Conservation (phyloP, 2,329 filamentous ascomycete genomes). For the Calycina marina region DNA sequence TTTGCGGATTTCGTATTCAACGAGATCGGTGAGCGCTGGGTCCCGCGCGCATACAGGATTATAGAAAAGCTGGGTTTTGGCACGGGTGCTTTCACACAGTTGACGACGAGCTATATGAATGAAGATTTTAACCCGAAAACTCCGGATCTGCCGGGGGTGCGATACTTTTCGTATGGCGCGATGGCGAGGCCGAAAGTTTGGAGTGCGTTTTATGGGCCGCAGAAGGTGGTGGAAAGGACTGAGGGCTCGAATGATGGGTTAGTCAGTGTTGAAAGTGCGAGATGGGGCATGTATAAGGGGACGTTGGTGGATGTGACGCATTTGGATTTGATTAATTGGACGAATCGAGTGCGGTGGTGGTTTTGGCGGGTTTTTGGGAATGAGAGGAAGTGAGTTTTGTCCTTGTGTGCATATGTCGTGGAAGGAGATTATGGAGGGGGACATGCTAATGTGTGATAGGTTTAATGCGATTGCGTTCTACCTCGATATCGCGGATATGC, state of each 20-base stretch:
- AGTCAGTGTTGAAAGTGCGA: constrained; percentile 48
- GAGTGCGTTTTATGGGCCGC: constrained; percentile 46
- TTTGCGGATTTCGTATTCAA: constrained; percentile 40
- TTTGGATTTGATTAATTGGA: constrained; percentile 55
- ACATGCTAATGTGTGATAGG: constrained; percentile 21
- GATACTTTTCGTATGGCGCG: constrained; percentile 50
- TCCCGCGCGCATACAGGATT: constrained; percentile 40
- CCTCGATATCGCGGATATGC: constrained; percentile 52
- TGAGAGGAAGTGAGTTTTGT: constrained; percentile 32
- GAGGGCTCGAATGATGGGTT: constrained; percentile 52
- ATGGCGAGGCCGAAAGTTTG: constrained; percentile 40
- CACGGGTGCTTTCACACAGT: constrained; percentile 44
- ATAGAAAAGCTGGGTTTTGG: constrained; percentile 37
- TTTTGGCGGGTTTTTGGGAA: constrained; percentile 37
- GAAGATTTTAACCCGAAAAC: constrained; percentile 43
- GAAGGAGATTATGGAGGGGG: not conserved
- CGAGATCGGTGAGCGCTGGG: constrained; percentile 29
- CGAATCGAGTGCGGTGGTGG: constrained; percentile 41
- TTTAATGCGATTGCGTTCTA: constrained; percentile 58
- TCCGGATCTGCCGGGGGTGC: constrained; percentile 35
- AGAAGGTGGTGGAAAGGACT: constrained; percentile 31
- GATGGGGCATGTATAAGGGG: constrained; percentile 50
- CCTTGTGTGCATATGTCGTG: not conserved
- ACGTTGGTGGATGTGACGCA: constrained; percentile 48
- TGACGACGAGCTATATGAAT: constrained; percentile 43